These are phyloP conservation scores for Nitzschia palea DNA, from an alignment of 108 stramenopile genomes.

Conservation along the genomic window DNA sequence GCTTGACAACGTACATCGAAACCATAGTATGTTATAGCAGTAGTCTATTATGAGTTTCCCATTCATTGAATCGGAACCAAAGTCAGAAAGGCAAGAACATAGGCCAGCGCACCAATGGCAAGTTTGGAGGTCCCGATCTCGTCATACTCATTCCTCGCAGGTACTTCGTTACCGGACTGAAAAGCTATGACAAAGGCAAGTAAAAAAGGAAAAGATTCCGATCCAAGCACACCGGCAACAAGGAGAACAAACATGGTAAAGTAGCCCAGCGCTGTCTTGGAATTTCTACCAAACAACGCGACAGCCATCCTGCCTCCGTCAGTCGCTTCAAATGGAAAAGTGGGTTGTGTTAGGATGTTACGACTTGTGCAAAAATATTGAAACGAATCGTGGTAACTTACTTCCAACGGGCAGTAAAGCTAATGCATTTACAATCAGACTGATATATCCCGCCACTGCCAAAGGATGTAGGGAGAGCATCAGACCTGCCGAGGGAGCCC, in stretches of 20 bases:
- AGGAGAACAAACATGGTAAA: conserved; percentile 45
- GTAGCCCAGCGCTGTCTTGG: conserved; percentile 53
- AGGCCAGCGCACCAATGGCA: conserved; percentile 48
- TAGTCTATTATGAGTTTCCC: not conserved
- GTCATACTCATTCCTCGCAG: conserved; percentile 75
- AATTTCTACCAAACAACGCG: conserved; percentile 67
- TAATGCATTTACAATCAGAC: conserved; percentile 76
- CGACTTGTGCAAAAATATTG: not conserved
- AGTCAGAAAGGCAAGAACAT: conserved; percentile 64
- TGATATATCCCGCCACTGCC: conserved; percentile 73
- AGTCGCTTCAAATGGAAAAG: conserved; percentile 55
- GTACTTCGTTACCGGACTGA: conserved; percentile 78
- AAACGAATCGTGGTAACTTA: conserved; percentile 35
- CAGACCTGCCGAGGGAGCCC: conserved; percentile 64
- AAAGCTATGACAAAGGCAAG: conserved; percentile 69
- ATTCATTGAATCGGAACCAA: conserved; percentile 65
- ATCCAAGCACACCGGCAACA: conserved; percentile 50
- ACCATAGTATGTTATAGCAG: too few relatives aligned
- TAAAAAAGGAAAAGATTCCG: conserved; percentile 79
- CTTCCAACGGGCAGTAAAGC: conserved; percentile 73
- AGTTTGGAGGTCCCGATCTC: conserved; percentile 55
- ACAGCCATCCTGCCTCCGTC: conserved; percentile 80
- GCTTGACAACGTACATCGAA: too few relatives aligned
- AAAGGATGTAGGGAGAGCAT: conserved; percentile 77
- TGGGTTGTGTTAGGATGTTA: too few relatives aligned